Percentiles rank a stretch among this genome's conserved stretches.
Evolutionary conservation across 176 grass and related monocot species (phyloP).

Genomic region (Rhynchospora breviuscula): DNA sequence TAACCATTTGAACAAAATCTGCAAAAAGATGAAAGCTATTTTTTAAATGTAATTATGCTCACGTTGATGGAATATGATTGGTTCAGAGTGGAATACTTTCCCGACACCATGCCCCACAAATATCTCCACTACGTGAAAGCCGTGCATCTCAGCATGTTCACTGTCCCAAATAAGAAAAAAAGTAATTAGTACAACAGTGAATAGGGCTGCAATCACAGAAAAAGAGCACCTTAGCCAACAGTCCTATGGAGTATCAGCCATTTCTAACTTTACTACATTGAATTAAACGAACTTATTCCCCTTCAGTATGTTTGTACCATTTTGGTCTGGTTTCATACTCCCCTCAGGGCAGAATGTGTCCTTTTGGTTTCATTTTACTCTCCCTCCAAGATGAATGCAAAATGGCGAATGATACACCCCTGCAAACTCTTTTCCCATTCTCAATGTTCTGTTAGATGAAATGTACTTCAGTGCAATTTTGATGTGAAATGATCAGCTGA

Average conservation of each 20-base stretch:
- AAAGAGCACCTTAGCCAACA: background rate
- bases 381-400: background rate
- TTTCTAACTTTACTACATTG: background rate
- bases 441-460: background rate
- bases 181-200: background rate
- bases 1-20: background rate
- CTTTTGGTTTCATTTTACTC: background rate
- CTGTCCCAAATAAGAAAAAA: conserved; percentile 32
- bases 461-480: background rate
- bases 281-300: background rate
- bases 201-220: background rate
- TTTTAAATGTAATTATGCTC: conserved; percentile 28
- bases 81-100: conserved; percentile 76
- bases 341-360: background rate
- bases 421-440: background rate
- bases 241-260: background rate
- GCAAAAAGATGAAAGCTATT: background rate
- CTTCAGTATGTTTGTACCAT: background rate
- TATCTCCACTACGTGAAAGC: conserved; percentile 59
- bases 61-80: conserved; percentile 83
- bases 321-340: background rate
- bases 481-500: background rate
- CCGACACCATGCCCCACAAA: conserved; percentile 94
- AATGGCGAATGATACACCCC: background rate
- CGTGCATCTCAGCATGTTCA: conserved; percentile 68